Base-by-base conservation (phyloP, 192 early-diverging fungal genomes). In the Linnemannia exigua region DNA sequence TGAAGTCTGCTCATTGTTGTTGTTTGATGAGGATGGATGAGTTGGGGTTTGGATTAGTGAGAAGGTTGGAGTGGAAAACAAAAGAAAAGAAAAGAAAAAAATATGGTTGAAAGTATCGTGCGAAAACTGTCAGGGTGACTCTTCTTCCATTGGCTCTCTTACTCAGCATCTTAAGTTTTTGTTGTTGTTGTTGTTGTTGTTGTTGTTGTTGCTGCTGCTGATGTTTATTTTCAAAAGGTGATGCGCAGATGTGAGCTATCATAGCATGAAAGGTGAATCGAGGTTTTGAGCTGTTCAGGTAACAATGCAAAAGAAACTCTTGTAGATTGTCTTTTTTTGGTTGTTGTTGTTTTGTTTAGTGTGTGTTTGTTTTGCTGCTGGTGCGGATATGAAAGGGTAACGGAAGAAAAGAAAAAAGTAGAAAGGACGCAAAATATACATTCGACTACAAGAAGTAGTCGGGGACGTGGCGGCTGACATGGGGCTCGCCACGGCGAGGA, bases 391-490 rank as follows among this genome's bases (percentile, higher is more conserved):
- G 58, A 63, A 11, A 31, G 58, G 58, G 58, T 63, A 63, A 63
- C 28, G 28, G 28, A 63, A 41, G 37, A 12, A 69, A 70, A 11
- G 5, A 7, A 41, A 41, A 68, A 69, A 3, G 20, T 17, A 41
- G 20, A 68, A 33, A 68, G 67, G 68, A 71, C 38, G 44, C 41
- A 3, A 71, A 63, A 28, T 22, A 25, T 54, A 61, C 51, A 22
- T 20, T 70, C 35, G 14, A 72, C 31, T 70, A 99, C 92, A 99
- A 92, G 91, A 99, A 99, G 91, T 99, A 99, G 87, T 99, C 99
- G 67, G 99, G 99, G 47, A 98, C 99, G 80, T 97, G 94, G 80
- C 99, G 95, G 50, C 98, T 98, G 74, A 99, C 99, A 77, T 99
- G 97, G 35, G 99, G 99, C 88, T 99, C 99, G 52, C 98, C 99